phyloP scores from a whole-genome alignment of 805 yeast genomes.

The Yarrowia hollandica region DNA sequence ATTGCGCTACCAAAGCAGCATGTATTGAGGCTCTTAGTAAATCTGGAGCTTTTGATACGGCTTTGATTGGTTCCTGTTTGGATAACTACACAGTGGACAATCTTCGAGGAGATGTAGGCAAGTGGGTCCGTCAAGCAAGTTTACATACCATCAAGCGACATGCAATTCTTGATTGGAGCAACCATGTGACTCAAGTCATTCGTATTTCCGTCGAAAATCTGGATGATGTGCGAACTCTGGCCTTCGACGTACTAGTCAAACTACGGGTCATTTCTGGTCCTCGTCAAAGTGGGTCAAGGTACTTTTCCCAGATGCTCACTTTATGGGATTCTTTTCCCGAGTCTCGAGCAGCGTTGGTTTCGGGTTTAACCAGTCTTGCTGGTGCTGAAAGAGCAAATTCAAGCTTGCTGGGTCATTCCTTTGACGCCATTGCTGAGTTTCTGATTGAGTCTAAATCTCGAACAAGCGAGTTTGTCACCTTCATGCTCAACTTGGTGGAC shows the following conservation, averaged over 20 bases:
- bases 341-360: background rate
- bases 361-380: conserved; percentile 6
- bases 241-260: background rate
- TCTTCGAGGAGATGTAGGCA: conserved; percentile 87
- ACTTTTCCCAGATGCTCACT: conserved; percentile 7
- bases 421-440: background rate
- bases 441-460: background rate
- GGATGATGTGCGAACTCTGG: conserved; percentile 2
- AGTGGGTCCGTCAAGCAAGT: conserved; percentile 60
- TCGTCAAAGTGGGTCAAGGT: background rate
- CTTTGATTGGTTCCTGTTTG: conserved; percentile 42
- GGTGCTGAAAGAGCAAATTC: conserved; percentile 21
- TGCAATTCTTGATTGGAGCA: conserved; percentile 30
- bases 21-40: conserved; percentile 36
- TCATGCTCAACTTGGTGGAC: background rate
- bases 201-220: conserved; percentile 11
- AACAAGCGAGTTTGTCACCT: background rate
- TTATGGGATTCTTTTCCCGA: background rate
- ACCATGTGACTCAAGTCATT: conserved; percentile 28
- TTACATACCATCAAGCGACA: conserved; percentile 43
- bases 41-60: conserved; percentile 11
- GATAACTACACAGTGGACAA: conserved; percentile 77
- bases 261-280: background rate
- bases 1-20: background rate
- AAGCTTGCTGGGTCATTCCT: background rate